Base-by-base conservation (phyloP, 495 filamentous ascomycete species). In the Parathielavia hyrcaniae region DNA sequence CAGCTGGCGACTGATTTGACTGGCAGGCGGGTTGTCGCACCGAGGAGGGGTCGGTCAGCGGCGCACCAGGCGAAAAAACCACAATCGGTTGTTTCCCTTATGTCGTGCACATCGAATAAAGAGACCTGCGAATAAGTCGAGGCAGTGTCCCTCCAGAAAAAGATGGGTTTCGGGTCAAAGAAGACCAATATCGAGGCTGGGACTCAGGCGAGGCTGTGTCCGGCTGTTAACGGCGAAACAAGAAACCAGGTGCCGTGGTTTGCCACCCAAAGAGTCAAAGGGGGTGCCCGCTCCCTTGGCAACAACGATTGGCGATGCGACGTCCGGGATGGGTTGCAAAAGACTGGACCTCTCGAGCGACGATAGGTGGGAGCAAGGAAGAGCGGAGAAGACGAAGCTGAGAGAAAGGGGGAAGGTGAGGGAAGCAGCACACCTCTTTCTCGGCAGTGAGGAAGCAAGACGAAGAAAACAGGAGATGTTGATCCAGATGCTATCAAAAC, bases 161-260 rank as follows among this genome's bases (percentile, higher is more conserved):
- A 38, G 12, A 50, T 36, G 23, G 50, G 32, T 55, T 45, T 39
- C 34, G 6, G 34, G 45, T 19, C 40, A 43, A 58, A 41, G 26
- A 9, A 50, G 38, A 34, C 20, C 13, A 45, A 23, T 5, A 7
- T 51, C 53, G 43, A 61, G 55, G 60, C 55, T 61, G 55, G 22
- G 48, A 46, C 49, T 46, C 56, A 32, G 44, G 55, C 58, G 59
- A 63, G 63, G 61, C 65, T 59, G 59, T 60, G 56, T 43, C 34
- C 61, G 57, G 64, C 57, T 68, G 59, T 55, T 55, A 48, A 66
- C 66, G 64, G 66, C 64, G 61, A 66, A n/a, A 65, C 63, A 38
- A 50, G 19, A 38, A 40, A 34, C n/a, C 32, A 51, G 39, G 41
- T 60, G 46, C 36, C 17, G 13, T 38, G 51, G 30, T 55, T 63